Conservation (phyloP, 192 early-diverging fungal genomes). For the Linderina pennispora region DNA sequence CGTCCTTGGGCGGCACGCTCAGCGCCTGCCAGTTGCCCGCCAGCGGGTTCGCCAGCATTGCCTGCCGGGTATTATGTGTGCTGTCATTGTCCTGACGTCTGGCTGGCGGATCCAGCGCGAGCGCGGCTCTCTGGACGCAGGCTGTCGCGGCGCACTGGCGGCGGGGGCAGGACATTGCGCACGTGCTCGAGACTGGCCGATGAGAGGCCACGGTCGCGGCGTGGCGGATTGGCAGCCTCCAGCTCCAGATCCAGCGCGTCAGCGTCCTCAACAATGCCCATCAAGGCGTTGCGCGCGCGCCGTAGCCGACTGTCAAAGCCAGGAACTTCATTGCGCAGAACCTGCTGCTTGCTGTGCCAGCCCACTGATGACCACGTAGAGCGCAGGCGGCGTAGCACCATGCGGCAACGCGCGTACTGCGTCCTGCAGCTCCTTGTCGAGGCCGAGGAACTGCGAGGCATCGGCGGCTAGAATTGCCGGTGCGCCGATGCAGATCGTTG, state of each 20-base stretch:
- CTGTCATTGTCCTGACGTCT: too few species aligned
- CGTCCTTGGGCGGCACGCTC: conserved; percentile 35
- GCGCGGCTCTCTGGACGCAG: too few species aligned
- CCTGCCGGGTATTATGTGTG: too few species aligned
- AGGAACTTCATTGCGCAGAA: conserved; percentile 39
- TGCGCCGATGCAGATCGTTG: too few species aligned
- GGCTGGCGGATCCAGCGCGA: too few species aligned
- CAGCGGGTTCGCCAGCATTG: too few species aligned
- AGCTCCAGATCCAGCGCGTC: conserved; percentile 40
- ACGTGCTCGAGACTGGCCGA: conserved; percentile 43
- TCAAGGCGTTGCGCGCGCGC: conserved; percentile 40
- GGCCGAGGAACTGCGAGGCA: conserved; percentile 25
- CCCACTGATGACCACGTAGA: conserved; percentile 36
- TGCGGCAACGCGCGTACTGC: conserved; percentile 20
- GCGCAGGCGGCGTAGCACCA: conserved; percentile 37
- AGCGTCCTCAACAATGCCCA: conserved; percentile 45
- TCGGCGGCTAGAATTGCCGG: conserved; percentile 33
- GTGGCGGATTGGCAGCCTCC: conserved; percentile 8
- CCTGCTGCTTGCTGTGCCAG: conserved; percentile 41
- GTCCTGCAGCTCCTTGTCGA: conserved; percentile 34
- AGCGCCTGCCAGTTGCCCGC: conserved; percentile 34
- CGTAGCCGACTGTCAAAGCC: conserved; percentile 41
- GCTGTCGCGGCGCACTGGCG: too few species aligned
- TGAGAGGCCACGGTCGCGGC: conserved; percentile 42
- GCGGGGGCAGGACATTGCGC: too few species aligned